These are phyloP conservation scores for Aegilops sharonensis DNA, from an alignment of 176 grass and related monocot genomes.

Conservation along the genomic window DNA sequence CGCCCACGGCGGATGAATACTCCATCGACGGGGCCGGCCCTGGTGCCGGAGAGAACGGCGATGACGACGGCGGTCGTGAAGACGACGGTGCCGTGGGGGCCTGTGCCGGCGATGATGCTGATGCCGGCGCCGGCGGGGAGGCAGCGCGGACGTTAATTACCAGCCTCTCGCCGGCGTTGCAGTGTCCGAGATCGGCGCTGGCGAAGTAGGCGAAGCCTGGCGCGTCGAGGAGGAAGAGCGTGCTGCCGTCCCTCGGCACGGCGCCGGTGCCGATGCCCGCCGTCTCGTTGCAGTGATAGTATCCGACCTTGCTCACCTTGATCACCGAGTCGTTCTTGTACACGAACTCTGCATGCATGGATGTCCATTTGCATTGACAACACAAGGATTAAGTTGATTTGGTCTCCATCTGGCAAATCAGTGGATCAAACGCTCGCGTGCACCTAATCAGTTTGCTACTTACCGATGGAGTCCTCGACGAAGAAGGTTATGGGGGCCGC, in stretches of 20 bases:
- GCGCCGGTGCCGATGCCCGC: background rate
- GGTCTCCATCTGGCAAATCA: background rate
- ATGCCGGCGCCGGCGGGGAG: background rate
- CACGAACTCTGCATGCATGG: slow-evolving; percentile 52
- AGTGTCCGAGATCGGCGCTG: slow-evolving; percentile 56
- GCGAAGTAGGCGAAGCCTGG: slow-evolving; percentile 62
- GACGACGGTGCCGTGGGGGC: background rate
- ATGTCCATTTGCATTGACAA: background rate
- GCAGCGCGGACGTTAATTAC: slow-evolving; percentile 39
- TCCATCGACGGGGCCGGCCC: slow-evolving; percentile 12
- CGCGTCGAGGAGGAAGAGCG: slow-evolving; percentile 44
- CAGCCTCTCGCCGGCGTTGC: slow-evolving; percentile 62
- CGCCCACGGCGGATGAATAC: background rate
- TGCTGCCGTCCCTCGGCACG: slow-evolving; percentile 50
- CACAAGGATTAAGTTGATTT: background rate
- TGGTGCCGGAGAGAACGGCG: background rate
- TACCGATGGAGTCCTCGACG: slow-evolving; percentile 56
- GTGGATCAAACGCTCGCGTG: background rate
- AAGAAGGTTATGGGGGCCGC: slow-evolving; percentile 55
- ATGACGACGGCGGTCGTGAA: background rate
- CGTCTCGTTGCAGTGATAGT: slow-evolving; percentile 88
- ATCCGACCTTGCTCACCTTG: slow-evolving; percentile 49
- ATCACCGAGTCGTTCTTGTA: slow-evolving; percentile 85
- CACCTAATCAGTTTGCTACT: too few species aligned
- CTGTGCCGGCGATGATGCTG: background rate